These are phyloP conservation scores for Neolentinus lepideus DNA, from an alignment of 1,284 basidiomycete species.

Conservation along the genomic window DNA sequence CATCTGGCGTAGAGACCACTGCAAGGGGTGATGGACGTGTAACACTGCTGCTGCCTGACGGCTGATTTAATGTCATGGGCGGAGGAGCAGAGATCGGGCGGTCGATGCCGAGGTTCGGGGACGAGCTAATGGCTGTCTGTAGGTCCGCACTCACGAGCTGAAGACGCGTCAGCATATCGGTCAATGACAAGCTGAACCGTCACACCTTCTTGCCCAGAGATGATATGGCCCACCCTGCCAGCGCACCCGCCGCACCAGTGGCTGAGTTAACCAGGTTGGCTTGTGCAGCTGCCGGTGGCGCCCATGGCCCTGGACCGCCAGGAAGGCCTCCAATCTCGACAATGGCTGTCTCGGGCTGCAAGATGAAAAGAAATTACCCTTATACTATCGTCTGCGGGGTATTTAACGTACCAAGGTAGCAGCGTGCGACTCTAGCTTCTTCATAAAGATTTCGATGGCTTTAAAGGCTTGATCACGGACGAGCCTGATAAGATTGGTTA, in stretches of 20 bases:
- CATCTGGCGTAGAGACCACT: conserved; percentile 9
- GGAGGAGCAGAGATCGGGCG: conserved; percentile 29
- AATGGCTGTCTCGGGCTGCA: conserved; percentile 63
- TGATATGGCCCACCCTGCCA: conserved; percentile 93
- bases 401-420: conserved; percentile 60
- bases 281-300: conserved; percentile 25
- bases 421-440: conserved; percentile 75
- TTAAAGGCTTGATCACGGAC: conserved; percentile 95
- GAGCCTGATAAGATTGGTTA: conserved; percentile 37
- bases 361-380: neutral
- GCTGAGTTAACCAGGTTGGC: conserved; percentile 75
- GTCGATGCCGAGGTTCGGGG: conserved; percentile 24
- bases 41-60: conserved; percentile 5
- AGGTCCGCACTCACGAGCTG: conserved; percentile 69
- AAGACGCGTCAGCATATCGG: conserved; percentile 4
- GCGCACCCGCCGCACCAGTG: conserved; percentile 81
- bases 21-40: conserved; percentile 12
- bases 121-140: conserved; percentile 52
- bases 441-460: conserved; percentile 81
- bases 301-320: conserved; percentile 19
- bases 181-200: neutral
- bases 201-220: conserved; percentile 72
- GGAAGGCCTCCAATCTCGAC: conserved; percentile 29
- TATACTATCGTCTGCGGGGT: neutral
- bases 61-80: conserved; percentile 6